A percentile compares a stretch with the other conserved stretches of the same genome.
These are phyloP conservation scores for Microthlaspi erraticum DNA, from an alignment of 345 rosid genomes.

Conservation along the genomic window DNA sequence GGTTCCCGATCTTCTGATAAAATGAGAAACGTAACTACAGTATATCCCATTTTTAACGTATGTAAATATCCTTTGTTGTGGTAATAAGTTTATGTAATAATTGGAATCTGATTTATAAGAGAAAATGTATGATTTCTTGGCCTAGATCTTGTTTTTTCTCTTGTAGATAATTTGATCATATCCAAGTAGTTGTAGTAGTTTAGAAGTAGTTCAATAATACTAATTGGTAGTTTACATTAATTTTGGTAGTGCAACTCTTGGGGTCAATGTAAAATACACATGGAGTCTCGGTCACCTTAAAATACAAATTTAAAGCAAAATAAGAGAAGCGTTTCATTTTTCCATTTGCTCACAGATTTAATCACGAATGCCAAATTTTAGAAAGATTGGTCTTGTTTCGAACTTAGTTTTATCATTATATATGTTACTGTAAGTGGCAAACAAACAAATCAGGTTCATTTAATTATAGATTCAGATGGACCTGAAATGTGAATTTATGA, in stretches of 20 bases:
- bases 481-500: slow-evolving; percentile 12
- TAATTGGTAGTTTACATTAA: not conserved
- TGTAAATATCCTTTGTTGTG: not conserved
- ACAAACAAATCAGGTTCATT: slow-evolving; percentile 23
- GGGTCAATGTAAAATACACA: not conserved
- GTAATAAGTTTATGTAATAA: not conserved
- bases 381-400: not conserved
- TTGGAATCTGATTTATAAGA: not conserved
- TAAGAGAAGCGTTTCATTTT: not conserved
- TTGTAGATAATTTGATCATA: slow-evolving; percentile 4
- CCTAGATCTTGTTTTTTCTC: not conserved
- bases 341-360: not conserved
- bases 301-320: not conserved
- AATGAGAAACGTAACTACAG: not conserved
- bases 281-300: not conserved
- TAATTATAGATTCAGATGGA: slow-evolving; percentile 6
- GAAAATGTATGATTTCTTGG: not conserved
- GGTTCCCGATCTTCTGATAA: not conserved
- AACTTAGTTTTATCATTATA: slow-evolving; percentile 19
- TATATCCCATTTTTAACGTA: not conserved
- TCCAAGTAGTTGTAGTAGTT: not conserved
- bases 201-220: too few relatives aligned
- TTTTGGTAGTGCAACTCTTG: not conserved
- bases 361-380: slow-evolving; percentile 1
- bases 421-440: slow-evolving; percentile 8